Evolutionary conservation across 2,329 filamentous ascomycete species (phyloP).

Genomic region (Fusarium anthophilum): DNA sequence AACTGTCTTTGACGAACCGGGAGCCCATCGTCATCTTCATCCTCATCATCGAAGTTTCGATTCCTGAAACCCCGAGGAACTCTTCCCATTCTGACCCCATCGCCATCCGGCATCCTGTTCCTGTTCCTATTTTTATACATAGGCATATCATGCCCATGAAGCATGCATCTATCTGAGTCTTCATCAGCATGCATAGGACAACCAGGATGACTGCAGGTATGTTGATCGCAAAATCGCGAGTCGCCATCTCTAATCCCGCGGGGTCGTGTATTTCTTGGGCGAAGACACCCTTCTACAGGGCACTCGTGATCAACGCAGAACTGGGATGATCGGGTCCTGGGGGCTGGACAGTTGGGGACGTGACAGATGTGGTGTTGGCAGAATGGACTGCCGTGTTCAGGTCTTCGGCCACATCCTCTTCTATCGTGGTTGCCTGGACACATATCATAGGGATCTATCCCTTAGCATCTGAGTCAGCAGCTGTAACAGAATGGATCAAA

Average conservation of each 20-base stretch:
- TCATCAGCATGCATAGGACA: conserved; percentile 24
- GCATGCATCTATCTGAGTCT: conserved; percentile 24
- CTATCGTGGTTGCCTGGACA: conserved; percentile 18
- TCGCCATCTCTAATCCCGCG: neutral
- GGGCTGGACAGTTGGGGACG: conserved; percentile 29
- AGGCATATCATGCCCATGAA: conserved; percentile 11
- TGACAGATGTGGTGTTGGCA: conserved; percentile 41
- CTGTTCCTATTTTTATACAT: neutral
- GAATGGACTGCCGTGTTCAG: conserved; percentile 6
- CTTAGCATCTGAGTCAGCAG: neutral
- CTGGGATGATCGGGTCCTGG: conserved; percentile 21
- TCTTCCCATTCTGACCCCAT: neutral
- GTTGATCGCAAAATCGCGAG: conserved; percentile 29
- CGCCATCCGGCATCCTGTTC: neutral
- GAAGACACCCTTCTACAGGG: conserved; percentile 19
- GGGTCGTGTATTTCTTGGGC: conserved; percentile 5
- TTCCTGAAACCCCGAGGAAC: neutral
- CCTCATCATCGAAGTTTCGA: neutral
- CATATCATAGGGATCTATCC: conserved; percentile 3
- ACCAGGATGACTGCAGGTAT: conserved; percentile 31
- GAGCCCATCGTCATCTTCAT: neutral
- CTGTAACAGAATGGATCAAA: neutral
- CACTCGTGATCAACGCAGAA: conserved; percentile 35
- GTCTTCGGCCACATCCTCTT: conserved; percentile 14
- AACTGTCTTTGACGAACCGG: conserved; percentile 12